Conservation (phyloP, 768 basidiomycete species). For the Russula sp. region DNA sequence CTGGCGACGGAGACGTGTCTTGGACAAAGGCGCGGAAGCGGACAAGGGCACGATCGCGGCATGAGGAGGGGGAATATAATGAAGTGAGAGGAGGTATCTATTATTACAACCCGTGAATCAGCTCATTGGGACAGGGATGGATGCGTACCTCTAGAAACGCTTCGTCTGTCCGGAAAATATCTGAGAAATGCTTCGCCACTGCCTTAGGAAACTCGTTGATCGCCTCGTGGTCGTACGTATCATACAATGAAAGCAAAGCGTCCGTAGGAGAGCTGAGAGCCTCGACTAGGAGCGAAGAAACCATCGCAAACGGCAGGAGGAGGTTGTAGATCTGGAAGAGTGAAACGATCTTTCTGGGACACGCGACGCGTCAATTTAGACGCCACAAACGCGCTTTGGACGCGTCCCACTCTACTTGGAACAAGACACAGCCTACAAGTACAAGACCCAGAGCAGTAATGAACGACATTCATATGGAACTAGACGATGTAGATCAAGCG, state of each 20-base stretch:
- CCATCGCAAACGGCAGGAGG: constrained; percentile 1
- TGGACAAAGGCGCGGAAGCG: constrained; percentile 75
- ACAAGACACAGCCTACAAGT: neutral
- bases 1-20: constrained; percentile 66
- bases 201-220: constrained; percentile 26
- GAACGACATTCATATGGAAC: constrained; percentile 11
- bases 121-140: neutral
- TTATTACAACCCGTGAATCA: constrained; percentile 1
- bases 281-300: constrained; percentile 19
- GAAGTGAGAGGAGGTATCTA: constrained; percentile 56
- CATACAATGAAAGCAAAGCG: constrained; percentile 14
- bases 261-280: constrained; percentile 19
- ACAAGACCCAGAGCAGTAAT: neutral
- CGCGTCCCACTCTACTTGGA: neutral
- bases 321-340: neutral
- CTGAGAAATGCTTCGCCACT: constrained; percentile 28
- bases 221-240: constrained; percentile 5
- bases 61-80: constrained; percentile 40
- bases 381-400: constrained; percentile 11
- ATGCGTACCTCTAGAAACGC: constrained; percentile 25
- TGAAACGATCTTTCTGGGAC: neutral
- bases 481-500: constrained; percentile 2
- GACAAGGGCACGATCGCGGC: constrained; percentile 51
- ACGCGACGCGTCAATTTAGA: constrained; percentile 12
- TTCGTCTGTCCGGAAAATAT: constrained; percentile 25